A percentile compares a stretch with the other conserved stretches of the same genome.
phyloP scores from a whole-genome alignment of 1,284 basidiomycete species.

The Ganoderma resinaceum region DNA sequence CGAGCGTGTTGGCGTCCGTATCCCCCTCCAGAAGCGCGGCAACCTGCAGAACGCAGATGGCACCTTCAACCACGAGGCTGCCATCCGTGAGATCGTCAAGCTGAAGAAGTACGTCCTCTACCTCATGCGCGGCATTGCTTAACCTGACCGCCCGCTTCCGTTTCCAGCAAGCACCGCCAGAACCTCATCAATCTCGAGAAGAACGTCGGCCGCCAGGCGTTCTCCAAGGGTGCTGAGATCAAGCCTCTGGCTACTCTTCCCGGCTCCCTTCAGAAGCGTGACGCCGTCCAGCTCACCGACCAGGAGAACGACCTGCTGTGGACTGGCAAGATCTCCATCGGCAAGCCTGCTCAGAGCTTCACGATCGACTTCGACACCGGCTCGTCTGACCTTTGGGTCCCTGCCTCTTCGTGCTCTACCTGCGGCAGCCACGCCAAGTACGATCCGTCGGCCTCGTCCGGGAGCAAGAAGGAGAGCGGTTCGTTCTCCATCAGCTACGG shows the following conservation, averaged over 20 bases:
- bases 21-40: constrained; percentile 34
- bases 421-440: constrained; percentile 44
- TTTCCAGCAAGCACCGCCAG: constrained; percentile 24
- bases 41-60: constrained; percentile 33
- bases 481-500: constrained; percentile 49
- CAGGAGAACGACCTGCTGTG: constrained; percentile 23
- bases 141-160: neutral
- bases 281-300: constrained; percentile 21
- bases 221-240: constrained; percentile 19
- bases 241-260: constrained; percentile 14
- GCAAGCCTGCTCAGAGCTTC: constrained; percentile 24
- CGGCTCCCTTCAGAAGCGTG: constrained; percentile 13
- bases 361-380: constrained; percentile 37
- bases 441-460: constrained; percentile 37
- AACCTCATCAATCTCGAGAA: constrained; percentile 31
- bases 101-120: constrained; percentile 30
- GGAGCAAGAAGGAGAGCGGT: constrained; percentile 35
- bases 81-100: constrained; percentile 28
- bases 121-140: too few relatives aligned
- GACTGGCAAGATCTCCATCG: constrained; percentile 27
- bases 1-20: constrained; percentile 20
- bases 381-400: constrained; percentile 39
- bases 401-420: constrained; percentile 38
- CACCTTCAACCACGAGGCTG: constrained; percentile 32
- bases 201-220: constrained; percentile 27